Percentiles rank a stretch among this genome's conserved stretches.
phyloP scores from a whole-genome alignment of 257 asterid species.

The Cruciata laevipes region DNA sequence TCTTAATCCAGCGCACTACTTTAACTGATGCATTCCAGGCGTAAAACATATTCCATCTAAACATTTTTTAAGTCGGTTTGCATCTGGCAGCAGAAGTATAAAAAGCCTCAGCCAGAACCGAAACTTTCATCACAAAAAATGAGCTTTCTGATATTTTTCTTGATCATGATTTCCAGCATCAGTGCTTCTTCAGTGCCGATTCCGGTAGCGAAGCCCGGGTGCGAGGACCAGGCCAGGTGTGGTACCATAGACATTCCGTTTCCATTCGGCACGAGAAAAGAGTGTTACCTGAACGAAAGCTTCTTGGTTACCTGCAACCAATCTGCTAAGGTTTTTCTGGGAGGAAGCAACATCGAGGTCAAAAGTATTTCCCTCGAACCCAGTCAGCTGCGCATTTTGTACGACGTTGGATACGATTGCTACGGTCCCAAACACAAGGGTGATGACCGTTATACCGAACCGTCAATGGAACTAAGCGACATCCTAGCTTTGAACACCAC shows the following conservation, averaged over 20 bases:
- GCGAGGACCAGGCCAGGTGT: conserved; percentile 14
- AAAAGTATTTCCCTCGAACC: conserved; percentile 6
- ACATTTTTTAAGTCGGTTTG: too few species aligned
- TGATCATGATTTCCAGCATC: not conserved
- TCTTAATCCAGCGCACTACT: not conserved
- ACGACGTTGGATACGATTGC: conserved; percentile 18
- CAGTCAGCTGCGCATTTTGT: conserved; percentile 12
- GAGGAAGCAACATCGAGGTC: not conserved
- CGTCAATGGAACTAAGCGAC: not conserved
- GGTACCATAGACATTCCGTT: conserved; percentile 30
- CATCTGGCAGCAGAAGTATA: not conserved
- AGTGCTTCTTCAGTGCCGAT: not conserved
- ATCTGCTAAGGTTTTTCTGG: not conserved
- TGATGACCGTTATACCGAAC: too few species aligned
- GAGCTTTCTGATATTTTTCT: not conserved
- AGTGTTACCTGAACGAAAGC: conserved; percentile 14
- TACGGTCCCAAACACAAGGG: not conserved
- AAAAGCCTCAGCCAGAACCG: not conserved
- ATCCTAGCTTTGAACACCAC: conserved; percentile 13
- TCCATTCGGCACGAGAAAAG: conserved; percentile 25
- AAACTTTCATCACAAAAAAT: not conserved
- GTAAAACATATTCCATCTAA: not conserved
- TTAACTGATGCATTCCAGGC: not conserved
- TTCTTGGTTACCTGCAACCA: not conserved
- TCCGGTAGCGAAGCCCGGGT: conserved; percentile 17